Conservation (phyloP, 2,329 filamentous ascomycete species). For the Parascedosporium putredinis region DNA sequence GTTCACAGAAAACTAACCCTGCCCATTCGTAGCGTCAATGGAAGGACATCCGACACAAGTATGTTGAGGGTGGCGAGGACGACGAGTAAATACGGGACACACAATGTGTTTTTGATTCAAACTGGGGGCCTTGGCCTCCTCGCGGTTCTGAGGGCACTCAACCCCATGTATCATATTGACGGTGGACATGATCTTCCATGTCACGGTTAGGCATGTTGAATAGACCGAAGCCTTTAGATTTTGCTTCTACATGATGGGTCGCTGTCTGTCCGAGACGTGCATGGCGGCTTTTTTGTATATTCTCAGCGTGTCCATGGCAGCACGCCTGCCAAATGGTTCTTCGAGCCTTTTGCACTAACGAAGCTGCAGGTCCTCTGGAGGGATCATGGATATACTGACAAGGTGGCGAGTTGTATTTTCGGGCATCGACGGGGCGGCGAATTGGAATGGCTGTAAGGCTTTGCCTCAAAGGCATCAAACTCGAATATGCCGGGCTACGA, state of each 20-base stretch:
- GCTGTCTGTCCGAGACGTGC: too few species aligned
- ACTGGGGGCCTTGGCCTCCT: neutral
- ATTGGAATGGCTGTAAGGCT: too few species aligned
- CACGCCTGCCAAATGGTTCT: too few species aligned
- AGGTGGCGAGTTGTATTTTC: too few species aligned
- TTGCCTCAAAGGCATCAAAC: too few species aligned
- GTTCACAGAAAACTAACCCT: conserved; percentile 7
- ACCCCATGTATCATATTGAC: conserved; percentile 6
- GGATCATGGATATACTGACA: too few species aligned
- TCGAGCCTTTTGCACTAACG: too few species aligned
- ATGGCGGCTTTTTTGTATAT: too few species aligned
- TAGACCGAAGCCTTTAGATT: neutral
- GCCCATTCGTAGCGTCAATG: conserved; percentile 78
- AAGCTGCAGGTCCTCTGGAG: too few species aligned
- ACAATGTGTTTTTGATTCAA: neutral
- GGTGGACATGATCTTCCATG: neutral
- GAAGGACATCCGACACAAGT: conserved; percentile 96
- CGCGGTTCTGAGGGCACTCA: neutral
- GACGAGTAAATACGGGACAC: conserved; percentile 38
- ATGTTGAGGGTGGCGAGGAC: conserved; percentile 61
- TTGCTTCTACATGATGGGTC: neutral
- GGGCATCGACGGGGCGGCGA: too few species aligned
- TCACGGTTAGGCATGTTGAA: neutral
- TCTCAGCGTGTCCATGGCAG: neutral
- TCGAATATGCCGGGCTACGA: too few species aligned